A percentile compares a stretch with the other conserved stretches of the same genome.
phyloP scores from a whole-genome alignment of 164 flowering plant genomes.

The Vitis amurensis region DNA sequence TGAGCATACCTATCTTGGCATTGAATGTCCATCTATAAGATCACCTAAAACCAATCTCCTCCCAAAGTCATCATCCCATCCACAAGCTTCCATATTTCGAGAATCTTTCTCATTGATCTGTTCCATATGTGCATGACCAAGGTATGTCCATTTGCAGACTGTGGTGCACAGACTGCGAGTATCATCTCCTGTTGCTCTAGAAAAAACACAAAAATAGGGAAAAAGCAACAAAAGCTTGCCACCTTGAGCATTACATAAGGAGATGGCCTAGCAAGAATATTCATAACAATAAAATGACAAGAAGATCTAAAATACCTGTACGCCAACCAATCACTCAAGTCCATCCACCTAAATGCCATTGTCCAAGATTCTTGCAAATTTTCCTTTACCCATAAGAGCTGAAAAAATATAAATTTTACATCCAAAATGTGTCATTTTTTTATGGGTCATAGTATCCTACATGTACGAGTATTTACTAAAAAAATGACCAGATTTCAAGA shows the following conservation, averaged over 20 bases:
- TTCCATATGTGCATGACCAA: conserved; percentile 98
- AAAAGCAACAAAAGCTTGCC: neutral
- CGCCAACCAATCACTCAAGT: conserved; percentile 96
- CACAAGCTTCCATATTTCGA: conserved; percentile 92
- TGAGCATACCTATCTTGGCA: conserved; percentile 82
- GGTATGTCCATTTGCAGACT: conserved; percentile 99
- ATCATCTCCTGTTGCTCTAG: conserved; percentile 97
- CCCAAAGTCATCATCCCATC: conserved; percentile 99
- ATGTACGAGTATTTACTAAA: too few species aligned
- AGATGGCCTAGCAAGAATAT: neutral
- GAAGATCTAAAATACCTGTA: conserved; percentile 54
- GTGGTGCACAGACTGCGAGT: conserved; percentile 96
- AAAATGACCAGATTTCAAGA: too few species aligned
- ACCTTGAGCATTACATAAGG: neutral
- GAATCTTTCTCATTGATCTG: conserved; percentile 65
- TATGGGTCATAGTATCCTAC: too few species aligned
- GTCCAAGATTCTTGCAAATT: conserved; percentile 96
- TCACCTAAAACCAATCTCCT: conserved; percentile 97
- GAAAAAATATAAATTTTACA: conserved; percentile 20
- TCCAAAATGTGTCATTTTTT: too few species aligned
- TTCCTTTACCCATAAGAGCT: conserved; percentile 99
- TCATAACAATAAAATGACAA: conserved; percentile 6
- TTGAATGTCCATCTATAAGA: conserved; percentile 92
- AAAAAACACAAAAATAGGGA: conserved; percentile 11
- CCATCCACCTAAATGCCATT: conserved; percentile 97